Base-by-base conservation (phyloP, 352 stramenopile species). In the Globisporangium viniferum region DNA sequence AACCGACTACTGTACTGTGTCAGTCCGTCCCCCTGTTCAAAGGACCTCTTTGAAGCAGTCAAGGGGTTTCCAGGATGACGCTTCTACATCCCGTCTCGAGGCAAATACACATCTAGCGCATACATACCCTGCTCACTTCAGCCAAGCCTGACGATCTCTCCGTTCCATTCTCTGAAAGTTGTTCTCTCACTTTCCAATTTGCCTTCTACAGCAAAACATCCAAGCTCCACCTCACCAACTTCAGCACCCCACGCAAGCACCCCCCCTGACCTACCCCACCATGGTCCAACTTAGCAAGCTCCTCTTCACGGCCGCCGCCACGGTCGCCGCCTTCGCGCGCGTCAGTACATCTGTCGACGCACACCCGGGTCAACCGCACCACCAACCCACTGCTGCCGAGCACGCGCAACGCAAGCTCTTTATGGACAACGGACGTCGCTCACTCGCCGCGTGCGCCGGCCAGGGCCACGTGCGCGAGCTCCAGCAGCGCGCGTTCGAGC, bases 391-490 rank as follows among this genome's bases (percentile, higher is more conserved):
- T 27, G 39, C 15, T 3, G 59, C 54, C n/a, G 22, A 31, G 18
- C 49, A 59, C 41, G 29, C 10, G 3, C 36, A 58, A 35, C 64
- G 53, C 27, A 24, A 59, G 49, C 59, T 72, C 36, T 67, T 68
- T 53, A 24, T 41, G 6, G 41, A 49, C 8, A 53, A 61, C 41
- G 62, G 35, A 3, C 39, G 64, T 7, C 67, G 67, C 9, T 62
- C 67, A 9, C 60, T 72, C 27, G 54, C 62, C 10, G 59, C 67
- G 1, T 72, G 67, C 29, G 59, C 67, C 9, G 22, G 44, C 29
- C 39, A 55, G 9, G 39, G 27, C 2, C 53, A 64, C 60, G 56
- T 46, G 6, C 60, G 60, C 24, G 27, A 35, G n/a, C 67, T 72
- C 48, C 51, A 72, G n/a, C 29, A 64, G 31, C 54, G 49, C 12